Base-by-base conservation (phyloP, 164 flowering plant species). In the Liquidambar formosana region DNA sequence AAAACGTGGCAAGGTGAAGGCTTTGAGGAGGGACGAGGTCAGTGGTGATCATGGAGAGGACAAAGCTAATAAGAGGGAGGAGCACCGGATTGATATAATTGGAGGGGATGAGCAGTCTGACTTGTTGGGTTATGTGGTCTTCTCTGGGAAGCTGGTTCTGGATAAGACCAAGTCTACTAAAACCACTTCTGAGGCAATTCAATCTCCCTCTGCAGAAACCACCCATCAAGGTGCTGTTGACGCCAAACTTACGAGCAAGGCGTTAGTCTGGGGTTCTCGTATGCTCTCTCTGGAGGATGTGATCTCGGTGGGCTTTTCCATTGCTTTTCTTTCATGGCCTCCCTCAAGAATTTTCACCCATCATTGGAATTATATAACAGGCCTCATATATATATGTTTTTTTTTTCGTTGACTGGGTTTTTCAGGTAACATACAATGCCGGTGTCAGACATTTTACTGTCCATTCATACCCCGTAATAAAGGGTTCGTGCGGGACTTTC, bases 161-260 rank as follows among this genome's bases (percentile, higher is more conserved):
- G 94, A 91, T 70, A 93, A 90, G 80, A 82, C 78, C 56, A 71
- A 69, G 26, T 10, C 75, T 23, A 72, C 66, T 61, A 78, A 74
- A 54, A 77, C 63, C 45, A 21, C 64, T 44, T 52, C 71, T 49
- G 88, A 87, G 56, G 73, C 25, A 21, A 69, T 61, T 25, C 84
- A 84, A 71, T 66, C 73, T 48, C 75, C 90, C 53, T 56, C 81
- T 38, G 93, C 86, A 53, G 51, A 58, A 49, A 57, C 78, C 45
- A 81, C 73, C 53, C 84, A 79, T 66, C 82, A 78, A 74, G 82
- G 86, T 23, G 82, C 86, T 14, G 79, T 91, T 71, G 93, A 86
- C 81, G 97, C 97, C 47, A 91, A 87, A 79, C 91, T 95, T 57
- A 90, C 99, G 2, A 95, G 90, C 89, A 90, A 84, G 83, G 97